Base-by-base conservation (phyloP, 768 basidiomycete genomes). In the Termitomyces eurrhizus region DNA sequence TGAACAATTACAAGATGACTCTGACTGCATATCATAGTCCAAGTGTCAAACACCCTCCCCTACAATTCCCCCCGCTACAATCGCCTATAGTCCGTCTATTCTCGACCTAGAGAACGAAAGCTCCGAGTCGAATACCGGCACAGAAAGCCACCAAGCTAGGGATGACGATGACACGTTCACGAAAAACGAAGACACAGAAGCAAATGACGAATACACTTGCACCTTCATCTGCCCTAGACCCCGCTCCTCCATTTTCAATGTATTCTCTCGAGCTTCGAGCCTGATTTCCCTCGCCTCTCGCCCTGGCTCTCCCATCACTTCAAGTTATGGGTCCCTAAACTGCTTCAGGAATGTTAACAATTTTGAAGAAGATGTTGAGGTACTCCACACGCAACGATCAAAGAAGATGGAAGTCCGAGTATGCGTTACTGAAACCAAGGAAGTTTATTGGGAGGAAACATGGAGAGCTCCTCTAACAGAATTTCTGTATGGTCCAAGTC, bases 141-240 rank as follows among this genome's bases (percentile, higher is more conserved):
- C 35, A 45, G 44, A 58, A n/a, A 36, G 41, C 24, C 12, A 59
- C 4, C 21, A 29, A 16, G 18, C 41, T 21, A 33, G 2, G 13
- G 44, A 37, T 32, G n/a, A 41, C 13, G 44, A 59, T 2, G 5
- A 12, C 5, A n/a, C 6, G 3, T 14, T 18, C 26, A 39, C 33
- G 6, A 33, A 48, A 37, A 29, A 26, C 32, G 26, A 60, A 8
- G 66, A 69, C 6, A 70, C 71, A 32, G 69, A 66, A 2, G 65
- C 59, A 52, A 68, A 69, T 60, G 67, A 75, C 7, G 69, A 72
- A 60, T 67, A 68, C 62, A 63, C 73, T 41, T 76, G 76, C 58
- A 77, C 73, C 50, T 72, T 74, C 66, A 70, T 79, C 56, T 74
- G 72, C n/a, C 76, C 75, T 6, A 36, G 62, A 14, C 58, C 73